Evolutionary conservation across 306 rosid genomes (phyloP).

Genomic region (Quercus parvula): DNA sequence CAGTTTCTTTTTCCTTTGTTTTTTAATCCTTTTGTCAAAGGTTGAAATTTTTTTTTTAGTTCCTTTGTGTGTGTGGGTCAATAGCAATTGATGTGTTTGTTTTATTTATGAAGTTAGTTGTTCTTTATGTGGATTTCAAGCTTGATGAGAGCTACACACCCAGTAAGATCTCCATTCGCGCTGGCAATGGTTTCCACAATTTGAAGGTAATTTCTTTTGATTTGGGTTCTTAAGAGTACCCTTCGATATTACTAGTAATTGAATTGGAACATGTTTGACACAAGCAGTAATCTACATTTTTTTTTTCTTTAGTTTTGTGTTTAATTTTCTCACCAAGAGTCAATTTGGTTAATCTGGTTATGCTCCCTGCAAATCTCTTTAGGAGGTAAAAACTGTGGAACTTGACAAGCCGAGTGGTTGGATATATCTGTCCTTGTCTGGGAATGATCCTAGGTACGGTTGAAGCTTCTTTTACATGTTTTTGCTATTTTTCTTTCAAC

Average conservation of each 20-base stretch:
- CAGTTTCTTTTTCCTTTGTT: neutral
- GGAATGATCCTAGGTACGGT: constrained; percentile 71
- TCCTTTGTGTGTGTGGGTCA: neutral
- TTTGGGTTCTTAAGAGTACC: neutral
- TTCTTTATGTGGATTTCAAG: constrained; percentile 85
- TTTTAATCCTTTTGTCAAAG: neutral
- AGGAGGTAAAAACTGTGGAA: constrained; percentile 88
- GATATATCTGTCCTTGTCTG: constrained; percentile 80
- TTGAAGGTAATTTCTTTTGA: constrained; percentile 48
- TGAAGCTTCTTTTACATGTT: neutral
- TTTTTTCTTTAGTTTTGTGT: neutral
- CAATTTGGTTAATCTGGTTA: constrained; percentile 9
- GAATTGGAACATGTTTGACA: neutral
- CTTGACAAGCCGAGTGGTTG: constrained; percentile 87
- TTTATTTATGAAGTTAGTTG: constrained; percentile 53
- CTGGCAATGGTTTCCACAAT: constrained; percentile 93
- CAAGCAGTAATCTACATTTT: neutral
- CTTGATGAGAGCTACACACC: constrained; percentile 96
- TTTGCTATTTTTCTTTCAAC: neutral
- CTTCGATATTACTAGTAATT: neutral
- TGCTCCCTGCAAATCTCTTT: constrained; percentile 22
- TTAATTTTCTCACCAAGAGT: neutral
- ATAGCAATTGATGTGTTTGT: neutral
- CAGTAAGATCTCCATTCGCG: constrained; percentile 70
- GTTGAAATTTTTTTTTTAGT: neutral